Percentiles rank a stretch among this genome's conserved stretches.
These are phyloP conservation scores for Amanita fuliginea DNA, from an alignment of 768 basidiomycete species.

Conservation along the genomic window DNA sequence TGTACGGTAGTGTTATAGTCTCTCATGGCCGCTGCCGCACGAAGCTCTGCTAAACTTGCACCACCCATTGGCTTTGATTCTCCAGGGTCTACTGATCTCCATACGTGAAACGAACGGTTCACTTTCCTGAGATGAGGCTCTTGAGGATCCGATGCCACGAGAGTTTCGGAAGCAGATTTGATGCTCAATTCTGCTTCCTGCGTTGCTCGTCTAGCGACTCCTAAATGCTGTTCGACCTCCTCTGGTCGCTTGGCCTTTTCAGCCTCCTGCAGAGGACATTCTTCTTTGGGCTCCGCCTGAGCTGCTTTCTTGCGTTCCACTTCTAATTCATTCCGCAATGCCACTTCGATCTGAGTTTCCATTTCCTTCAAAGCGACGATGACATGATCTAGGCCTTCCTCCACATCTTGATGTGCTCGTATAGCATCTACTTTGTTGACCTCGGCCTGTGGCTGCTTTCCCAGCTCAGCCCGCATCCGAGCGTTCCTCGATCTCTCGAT, in stretches of 20 bases:
- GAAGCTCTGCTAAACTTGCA: neutral
- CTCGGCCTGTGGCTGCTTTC: neutral
- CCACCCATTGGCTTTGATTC: neutral
- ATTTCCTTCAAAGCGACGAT: neutral
- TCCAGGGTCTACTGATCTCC: neutral
- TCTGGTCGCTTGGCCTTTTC: neutral
- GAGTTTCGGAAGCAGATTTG: neutral
- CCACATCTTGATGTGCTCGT: neutral
- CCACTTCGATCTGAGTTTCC: neutral
- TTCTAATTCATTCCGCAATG: neutral
- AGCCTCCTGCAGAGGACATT: neutral
- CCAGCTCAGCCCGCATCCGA: neutral
- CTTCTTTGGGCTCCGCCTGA: neutral
- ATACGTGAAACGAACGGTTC: neutral
- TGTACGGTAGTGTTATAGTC: neutral
- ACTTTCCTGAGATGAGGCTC: neutral
- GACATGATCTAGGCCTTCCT: neutral
- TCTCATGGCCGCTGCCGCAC: neutral
- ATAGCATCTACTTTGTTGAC: neutral
- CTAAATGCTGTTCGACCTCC: too few species aligned
- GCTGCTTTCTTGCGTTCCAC: neutral
- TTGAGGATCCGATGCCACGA: neutral
- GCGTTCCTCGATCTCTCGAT: neutral
- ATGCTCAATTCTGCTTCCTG: neutral
- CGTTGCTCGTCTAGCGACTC: neutral